These are phyloP conservation scores for Aspergillus latus DNA, from an alignment of 2,329 filamentous ascomycete species.

Conservation along the genomic window DNA sequence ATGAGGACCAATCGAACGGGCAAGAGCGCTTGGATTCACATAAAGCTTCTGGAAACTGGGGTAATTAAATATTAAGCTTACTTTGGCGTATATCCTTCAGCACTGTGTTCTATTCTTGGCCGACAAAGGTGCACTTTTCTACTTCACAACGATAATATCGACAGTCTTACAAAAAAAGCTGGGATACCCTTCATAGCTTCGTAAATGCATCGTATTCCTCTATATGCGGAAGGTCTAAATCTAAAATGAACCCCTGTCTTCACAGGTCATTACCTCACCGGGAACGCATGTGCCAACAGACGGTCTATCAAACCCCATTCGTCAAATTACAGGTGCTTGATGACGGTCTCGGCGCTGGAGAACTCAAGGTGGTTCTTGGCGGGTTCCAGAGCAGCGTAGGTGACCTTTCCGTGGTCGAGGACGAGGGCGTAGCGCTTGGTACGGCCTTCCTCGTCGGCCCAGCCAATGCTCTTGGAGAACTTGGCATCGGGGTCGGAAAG, in stretches of 20 bases:
- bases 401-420: slow-evolving; percentile 79
- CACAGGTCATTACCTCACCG: slow-evolving; percentile 22
- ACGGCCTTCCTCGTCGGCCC: slow-evolving; percentile 69
- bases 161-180: background rate
- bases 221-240: slow-evolving; percentile 25
- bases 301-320: slow-evolving; percentile 16
- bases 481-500: slow-evolving; percentile 69
- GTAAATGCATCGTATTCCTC: slow-evolving; percentile 25
- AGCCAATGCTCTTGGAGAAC: slow-evolving; percentile 78
- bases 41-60: slow-evolving; percentile 20
- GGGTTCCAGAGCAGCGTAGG: slow-evolving; percentile 73
- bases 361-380: slow-evolving; percentile 45
- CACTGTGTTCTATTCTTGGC: background rate
- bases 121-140: slow-evolving; percentile 11
- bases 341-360: slow-evolving; percentile 40
- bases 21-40: slow-evolving; percentile 13
- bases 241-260: slow-evolving; percentile 17
- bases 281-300: slow-evolving; percentile 16
- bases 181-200: slow-evolving; percentile 23
- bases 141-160: background rate
- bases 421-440: slow-evolving; percentile 78
- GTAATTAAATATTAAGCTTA: slow-evolving; percentile 18
- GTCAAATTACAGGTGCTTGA: slow-evolving; percentile 38
- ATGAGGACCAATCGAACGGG: slow-evolving; percentile 18
- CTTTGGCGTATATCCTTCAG: background rate